Evolutionary conservation across 768 basidiomycete genomes (phyloP).

Genomic region (Clitopilus hobsonii): DNA sequence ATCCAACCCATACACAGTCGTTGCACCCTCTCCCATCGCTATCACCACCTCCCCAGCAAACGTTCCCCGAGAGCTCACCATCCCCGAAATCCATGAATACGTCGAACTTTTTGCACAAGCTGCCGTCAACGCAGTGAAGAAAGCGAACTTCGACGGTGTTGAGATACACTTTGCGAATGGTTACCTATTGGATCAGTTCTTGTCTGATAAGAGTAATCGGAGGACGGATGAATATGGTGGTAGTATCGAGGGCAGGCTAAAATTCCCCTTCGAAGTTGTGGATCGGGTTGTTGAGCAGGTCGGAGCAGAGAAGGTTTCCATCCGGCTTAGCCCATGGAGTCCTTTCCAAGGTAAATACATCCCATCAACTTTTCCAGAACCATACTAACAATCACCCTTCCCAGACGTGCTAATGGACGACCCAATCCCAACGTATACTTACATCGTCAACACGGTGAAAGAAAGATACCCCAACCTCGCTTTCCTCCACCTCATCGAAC

Average conservation of each 20-base stretch:
- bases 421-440: slow-evolving; percentile 48
- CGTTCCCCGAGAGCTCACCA: slow-evolving; percentile 38
- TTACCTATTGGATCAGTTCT: slow-evolving; percentile 57
- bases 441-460: slow-evolving; percentile 39
- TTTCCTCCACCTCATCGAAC: slow-evolving; percentile 51
- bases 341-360: slow-evolving; percentile 28
- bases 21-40: slow-evolving; percentile 26
- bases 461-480: slow-evolving; percentile 36
- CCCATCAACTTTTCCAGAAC: not conserved
- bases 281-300: slow-evolving; percentile 46
- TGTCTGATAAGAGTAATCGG: slow-evolving; percentile 48
- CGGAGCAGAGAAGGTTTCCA: slow-evolving; percentile 45
- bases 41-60: slow-evolving; percentile 12
- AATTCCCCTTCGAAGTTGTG: slow-evolving; percentile 53
- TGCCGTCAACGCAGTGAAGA: slow-evolving; percentile 48
- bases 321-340: slow-evolving; percentile 59
- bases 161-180: slow-evolving; percentile 45
- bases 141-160: slow-evolving; percentile 66
- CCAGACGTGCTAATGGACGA: slow-evolving; percentile 50
- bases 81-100: slow-evolving; percentile 45
- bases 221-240: slow-evolving; percentile 70
- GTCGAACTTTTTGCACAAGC: slow-evolving; percentile 45
- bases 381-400: slow-evolving; percentile 8
- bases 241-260: slow-evolving; percentile 50
- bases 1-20: slow-evolving; percentile 20